A percentile compares a stretch with the other conserved stretches of the same genome.
Evolutionary conservation across 2,329 filamentous ascomycete species (phyloP).

Genomic region (Botrytis deweyae): DNA sequence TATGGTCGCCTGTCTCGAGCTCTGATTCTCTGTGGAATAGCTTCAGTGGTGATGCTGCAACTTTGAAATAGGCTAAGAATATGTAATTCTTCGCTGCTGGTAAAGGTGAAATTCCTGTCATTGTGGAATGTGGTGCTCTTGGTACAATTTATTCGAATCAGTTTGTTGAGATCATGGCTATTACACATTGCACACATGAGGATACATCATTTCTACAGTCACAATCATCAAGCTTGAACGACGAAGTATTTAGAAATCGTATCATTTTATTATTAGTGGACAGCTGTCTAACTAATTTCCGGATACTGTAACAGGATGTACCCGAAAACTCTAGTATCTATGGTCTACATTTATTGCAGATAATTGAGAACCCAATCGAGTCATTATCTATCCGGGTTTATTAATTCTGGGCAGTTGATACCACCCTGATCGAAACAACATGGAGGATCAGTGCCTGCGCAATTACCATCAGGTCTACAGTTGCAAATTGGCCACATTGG

Average conservation of each 20-base stretch:
- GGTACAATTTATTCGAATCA: neutral
- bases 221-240: neutral
- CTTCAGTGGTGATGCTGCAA: neutral
- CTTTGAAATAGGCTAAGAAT: neutral
- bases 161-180: neutral
- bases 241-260: neutral
- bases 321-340: slow-evolving; percentile 3
- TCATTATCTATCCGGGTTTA: no score
- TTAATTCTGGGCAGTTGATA: no score
- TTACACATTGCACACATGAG: no score
- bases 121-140: neutral
- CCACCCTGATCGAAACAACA: neutral
- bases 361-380: neutral
- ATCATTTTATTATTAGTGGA: neutral
- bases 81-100: neutral
- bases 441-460: neutral
- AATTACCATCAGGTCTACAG: neutral
- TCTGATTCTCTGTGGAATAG: neutral
- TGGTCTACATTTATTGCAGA: neutral
- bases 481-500: neutral
- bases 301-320: neutral
- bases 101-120: neutral
- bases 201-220: no score
- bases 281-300: neutral
- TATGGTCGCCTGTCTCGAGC: neutral